These are phyloP conservation scores for Penicillium coffeae DNA, from an alignment of 495 filamentous ascomycete genomes.

Conservation along the genomic window DNA sequence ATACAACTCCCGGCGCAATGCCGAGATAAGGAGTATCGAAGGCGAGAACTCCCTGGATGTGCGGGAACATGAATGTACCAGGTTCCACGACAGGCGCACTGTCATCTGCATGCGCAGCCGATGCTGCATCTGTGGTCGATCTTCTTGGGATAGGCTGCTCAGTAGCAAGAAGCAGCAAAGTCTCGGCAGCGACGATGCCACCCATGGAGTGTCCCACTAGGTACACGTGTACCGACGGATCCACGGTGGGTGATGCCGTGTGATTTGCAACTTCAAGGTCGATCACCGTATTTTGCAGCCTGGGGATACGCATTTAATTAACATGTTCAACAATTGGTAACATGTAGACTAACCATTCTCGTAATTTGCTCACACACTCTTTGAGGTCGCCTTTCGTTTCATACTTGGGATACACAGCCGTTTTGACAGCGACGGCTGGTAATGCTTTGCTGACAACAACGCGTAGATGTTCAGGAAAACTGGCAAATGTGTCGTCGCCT, in stretches of 20 bases:
- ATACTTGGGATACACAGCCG: constrained; percentile 80
- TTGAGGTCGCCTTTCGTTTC: constrained; percentile 86
- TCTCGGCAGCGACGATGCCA: constrained; percentile 91
- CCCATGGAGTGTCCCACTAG: constrained; percentile 95
- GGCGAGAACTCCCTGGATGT: constrained; percentile 80
- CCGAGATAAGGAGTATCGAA: constrained; percentile 96
- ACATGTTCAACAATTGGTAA: not conserved
- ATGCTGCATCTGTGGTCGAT: constrained; percentile 13
- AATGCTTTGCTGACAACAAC: constrained; percentile 65
- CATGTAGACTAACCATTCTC: constrained; percentile 65
- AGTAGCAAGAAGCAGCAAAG: constrained; percentile 62
- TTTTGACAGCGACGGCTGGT: constrained; percentile 66
- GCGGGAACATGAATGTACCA: constrained; percentile 55
- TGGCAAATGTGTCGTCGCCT: constrained; percentile 80
- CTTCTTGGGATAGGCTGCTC: constrained; percentile 60
- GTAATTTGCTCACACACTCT: constrained; percentile 74
- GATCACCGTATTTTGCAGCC: constrained; percentile 89
- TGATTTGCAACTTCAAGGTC: constrained; percentile 82
- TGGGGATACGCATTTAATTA: constrained; percentile 24
- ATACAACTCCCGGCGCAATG: constrained; percentile 82
- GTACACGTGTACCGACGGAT: constrained; percentile 80
- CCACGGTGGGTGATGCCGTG: constrained; percentile 83
- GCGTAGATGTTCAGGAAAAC: constrained; percentile 71
- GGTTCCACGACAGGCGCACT: constrained; percentile 24
- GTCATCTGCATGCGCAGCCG: constrained; percentile 15